Evolutionary conservation across 1,139 yeast species (phyloP).

Genomic region (Protomyces inouyei): DNA sequence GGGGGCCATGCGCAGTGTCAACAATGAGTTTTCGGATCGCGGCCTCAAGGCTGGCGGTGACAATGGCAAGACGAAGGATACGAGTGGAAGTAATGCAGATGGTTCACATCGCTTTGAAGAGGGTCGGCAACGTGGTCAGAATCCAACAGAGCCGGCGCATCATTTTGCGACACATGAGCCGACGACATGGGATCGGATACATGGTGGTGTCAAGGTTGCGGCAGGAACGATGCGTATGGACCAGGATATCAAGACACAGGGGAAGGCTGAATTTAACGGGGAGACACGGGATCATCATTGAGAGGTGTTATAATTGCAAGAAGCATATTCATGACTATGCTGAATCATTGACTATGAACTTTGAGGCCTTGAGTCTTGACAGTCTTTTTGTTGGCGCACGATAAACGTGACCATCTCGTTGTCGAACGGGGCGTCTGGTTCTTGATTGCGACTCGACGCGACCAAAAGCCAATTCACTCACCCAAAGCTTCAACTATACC

Average conservation of each 20-base stretch:
- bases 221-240: slow-evolving; percentile 21
- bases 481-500: too few species aligned
- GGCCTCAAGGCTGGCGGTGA: slow-evolving; percentile 10
- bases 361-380: too few species aligned
- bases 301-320: not conserved
- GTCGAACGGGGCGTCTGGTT: too few species aligned
- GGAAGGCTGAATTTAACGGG: slow-evolving; percentile 19
- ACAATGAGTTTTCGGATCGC: not conserved
- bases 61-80: not conserved
- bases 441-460: too few species aligned
- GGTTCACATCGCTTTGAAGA: not conserved
- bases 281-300: slow-evolving; percentile 17
- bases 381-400: too few species aligned
- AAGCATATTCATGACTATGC: too few species aligned
- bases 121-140: slow-evolving; percentile 19
- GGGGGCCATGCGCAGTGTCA: slow-evolving; percentile 1
- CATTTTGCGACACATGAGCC: slow-evolving; percentile 17
- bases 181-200: slow-evolving; percentile 10
- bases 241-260: slow-evolving; percentile 20
- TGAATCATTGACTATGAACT: too few species aligned
- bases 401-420: too few species aligned
- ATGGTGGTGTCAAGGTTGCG: slow-evolving; percentile 13
- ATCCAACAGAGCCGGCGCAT: slow-evolving; percentile 21
- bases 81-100: not conserved
- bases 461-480: too few species aligned